Percentiles rank a stretch among this genome's conserved stretches.
These are phyloP conservation scores for Mariannaea sp. DNA, from an alignment of 2,329 filamentous ascomycete species.

Conservation along the genomic window DNA sequence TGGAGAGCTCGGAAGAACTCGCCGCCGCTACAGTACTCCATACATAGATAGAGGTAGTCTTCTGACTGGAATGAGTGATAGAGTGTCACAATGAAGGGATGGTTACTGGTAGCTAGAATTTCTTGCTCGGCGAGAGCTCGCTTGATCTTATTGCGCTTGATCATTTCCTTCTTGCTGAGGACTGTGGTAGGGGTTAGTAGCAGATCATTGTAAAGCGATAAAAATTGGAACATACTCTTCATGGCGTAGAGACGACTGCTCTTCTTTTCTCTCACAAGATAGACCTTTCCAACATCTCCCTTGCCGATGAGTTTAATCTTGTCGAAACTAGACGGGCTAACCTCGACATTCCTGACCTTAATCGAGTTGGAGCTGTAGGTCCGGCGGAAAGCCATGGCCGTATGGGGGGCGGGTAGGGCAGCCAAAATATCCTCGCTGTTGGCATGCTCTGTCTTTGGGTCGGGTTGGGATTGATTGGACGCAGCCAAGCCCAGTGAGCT, in stretches of 20 bases:
- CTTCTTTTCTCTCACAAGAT: constrained; percentile 97
- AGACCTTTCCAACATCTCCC: constrained; percentile 98
- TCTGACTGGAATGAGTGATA: constrained; percentile 99
- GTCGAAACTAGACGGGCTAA: constrained; percentile 93
- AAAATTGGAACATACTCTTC: constrained; percentile 72
- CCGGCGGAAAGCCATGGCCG: constrained; percentile 78
- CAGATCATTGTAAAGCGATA: background rate
- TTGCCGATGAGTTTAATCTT: constrained; percentile 99
- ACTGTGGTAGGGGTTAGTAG: constrained; percentile 64
- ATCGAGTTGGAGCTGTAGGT: constrained; percentile 99
- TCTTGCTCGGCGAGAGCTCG: constrained; percentile 96
- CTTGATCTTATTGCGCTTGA: constrained; percentile 99
- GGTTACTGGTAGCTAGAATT: constrained; percentile 96
- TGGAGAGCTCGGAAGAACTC: constrained; percentile 98
- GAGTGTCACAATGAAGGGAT: constrained; percentile 97
- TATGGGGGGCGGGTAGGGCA: constrained; percentile 68
- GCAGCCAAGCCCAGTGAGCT: constrained; percentile 47
- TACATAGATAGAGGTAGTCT: constrained; percentile 97
- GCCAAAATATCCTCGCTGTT: constrained; percentile 58
- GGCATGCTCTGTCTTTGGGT: constrained; percentile 44
- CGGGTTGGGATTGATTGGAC: constrained; percentile 34
- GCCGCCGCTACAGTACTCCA: constrained; percentile 99
- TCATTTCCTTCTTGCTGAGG: constrained; percentile 99
- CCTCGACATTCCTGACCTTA: constrained; percentile 96
- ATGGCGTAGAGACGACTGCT: constrained; percentile 93